A percentile compares a stretch with the other conserved stretches of the same genome.
Conservation (phyloP, 257 asterid species). For the Solanum peruvianum region DNA sequence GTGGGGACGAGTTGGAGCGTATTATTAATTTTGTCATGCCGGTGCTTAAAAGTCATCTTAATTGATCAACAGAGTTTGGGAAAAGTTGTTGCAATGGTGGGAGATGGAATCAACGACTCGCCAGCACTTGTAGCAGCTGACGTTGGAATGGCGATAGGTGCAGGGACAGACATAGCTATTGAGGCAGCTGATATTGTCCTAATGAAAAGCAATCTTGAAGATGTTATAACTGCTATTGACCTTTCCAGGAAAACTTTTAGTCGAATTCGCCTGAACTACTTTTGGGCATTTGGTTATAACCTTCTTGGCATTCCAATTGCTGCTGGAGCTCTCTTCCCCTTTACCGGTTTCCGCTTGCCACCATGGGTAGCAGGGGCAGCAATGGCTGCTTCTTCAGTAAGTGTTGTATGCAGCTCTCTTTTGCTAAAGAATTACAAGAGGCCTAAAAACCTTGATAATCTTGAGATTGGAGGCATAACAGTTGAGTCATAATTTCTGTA, state of each 20-base stretch:
- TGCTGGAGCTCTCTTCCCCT: slow-evolving; percentile 24
- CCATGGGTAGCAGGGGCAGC: slow-evolving; percentile 59
- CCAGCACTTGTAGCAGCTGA: slow-evolving; percentile 31
- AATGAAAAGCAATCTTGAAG: slow-evolving; percentile 25
- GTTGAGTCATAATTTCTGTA: slow-evolving; percentile 3
- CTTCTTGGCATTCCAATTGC: slow-evolving; percentile 23
- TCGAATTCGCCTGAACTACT: slow-evolving; percentile 20
- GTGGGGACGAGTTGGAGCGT: neutral
- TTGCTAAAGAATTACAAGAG: slow-evolving; percentile 33
- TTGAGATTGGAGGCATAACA: slow-evolving; percentile 20
- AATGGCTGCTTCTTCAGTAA: slow-evolving; percentile 49
- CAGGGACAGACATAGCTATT: slow-evolving; percentile 26
- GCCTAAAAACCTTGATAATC: slow-evolving; percentile 16
- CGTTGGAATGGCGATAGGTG: slow-evolving; percentile 27
- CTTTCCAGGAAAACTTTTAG: slow-evolving; percentile 20
- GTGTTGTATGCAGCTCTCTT: slow-evolving; percentile 53
- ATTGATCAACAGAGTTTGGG: slow-evolving; percentile 1
- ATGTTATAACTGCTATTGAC: slow-evolving; percentile 27
- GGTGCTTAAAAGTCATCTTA: neutral
- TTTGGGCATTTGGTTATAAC: slow-evolving; percentile 28
- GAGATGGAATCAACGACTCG: slow-evolving; percentile 28
- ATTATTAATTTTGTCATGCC: neutral
- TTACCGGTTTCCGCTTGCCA: slow-evolving; percentile 21
- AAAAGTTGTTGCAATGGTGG: slow-evolving; percentile 24
- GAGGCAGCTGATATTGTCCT: slow-evolving; percentile 30